phyloP scores from a whole-genome alignment of 192 early-diverging fungal species.

The Backusella tarrabulga region DNA sequence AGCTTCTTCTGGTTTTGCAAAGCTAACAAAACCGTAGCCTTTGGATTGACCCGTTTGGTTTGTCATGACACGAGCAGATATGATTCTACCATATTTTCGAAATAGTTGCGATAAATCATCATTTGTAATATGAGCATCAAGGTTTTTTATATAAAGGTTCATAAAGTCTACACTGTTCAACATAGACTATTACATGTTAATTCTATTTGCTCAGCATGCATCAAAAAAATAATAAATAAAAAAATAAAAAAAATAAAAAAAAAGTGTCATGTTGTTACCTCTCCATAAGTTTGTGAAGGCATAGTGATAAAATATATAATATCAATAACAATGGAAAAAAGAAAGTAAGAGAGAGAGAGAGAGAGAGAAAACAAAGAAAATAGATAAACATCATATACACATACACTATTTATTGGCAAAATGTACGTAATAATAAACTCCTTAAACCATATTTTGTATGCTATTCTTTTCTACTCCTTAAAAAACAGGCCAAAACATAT shows the following conservation, averaged over 20 bases:
- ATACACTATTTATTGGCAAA: neutral
- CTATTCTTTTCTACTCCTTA: neutral
- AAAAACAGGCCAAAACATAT: neutral
- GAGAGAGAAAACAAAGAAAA: neutral
- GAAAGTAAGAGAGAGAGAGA: neutral
- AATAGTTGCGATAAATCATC: slow-evolving; percentile 92
- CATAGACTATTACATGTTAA: neutral
- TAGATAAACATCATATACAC: neutral
- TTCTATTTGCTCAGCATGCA: neutral
- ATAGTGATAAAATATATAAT: neutral
- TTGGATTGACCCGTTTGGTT: slow-evolving; percentile 72
- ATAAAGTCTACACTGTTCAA: slow-evolving; percentile 39
- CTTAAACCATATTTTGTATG: neutral
- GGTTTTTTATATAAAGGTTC: slow-evolving; percentile 98
- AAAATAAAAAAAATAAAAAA: too few relatives aligned
- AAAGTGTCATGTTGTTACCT: neutral
- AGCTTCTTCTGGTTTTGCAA: slow-evolving; percentile 89
- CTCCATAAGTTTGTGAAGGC: slow-evolving; percentile 8
- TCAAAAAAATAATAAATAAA: too few relatives aligned
- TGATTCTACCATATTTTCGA: slow-evolving; percentile 82
- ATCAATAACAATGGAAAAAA: neutral
- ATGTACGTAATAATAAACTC: neutral
- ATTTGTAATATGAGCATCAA: slow-evolving; percentile 88
- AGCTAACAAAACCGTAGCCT: slow-evolving; percentile 96
- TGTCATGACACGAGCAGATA: slow-evolving; percentile 88